phyloP scores from a whole-genome alignment of 768 basidiomycete genomes.

The Hydnum rufescens region DNA sequence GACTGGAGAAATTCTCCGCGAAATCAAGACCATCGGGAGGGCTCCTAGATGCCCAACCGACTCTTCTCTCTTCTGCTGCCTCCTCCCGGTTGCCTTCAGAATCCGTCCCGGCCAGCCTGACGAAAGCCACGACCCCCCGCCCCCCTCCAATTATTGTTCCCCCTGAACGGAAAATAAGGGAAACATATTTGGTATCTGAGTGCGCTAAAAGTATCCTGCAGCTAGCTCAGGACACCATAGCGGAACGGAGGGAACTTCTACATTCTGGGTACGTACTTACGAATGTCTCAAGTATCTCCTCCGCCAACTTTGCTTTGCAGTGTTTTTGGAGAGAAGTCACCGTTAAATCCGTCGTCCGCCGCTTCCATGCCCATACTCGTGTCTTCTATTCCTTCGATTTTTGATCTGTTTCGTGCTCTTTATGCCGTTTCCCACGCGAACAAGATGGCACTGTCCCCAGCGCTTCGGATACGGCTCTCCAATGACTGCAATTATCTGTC shows the following conservation, averaged over 20 bases:
- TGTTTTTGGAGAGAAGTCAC: too few relatives aligned
- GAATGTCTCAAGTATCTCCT: too few relatives aligned
- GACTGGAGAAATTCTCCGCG: constrained; percentile 17
- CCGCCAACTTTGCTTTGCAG: too few relatives aligned
- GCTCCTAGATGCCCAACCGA: neutral
- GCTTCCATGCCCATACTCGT: too few relatives aligned
- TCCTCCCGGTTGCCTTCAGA: neutral
- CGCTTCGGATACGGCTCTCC: constrained; percentile 48
- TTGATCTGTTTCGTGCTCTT: constrained; percentile 66
- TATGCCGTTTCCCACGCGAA: constrained; percentile 42
- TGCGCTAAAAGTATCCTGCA: constrained; percentile 33
- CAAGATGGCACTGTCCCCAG: constrained; percentile 28
- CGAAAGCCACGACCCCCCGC: neutral
- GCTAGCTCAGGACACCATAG: constrained; percentile 39
- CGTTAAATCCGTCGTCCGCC: too few relatives aligned
- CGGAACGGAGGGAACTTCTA: constrained; percentile 52
- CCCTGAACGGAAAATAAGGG: too few relatives aligned
- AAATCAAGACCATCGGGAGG: neutral
- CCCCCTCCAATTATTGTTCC: neutral
- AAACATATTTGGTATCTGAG: constrained; percentile 40
- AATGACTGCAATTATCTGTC: constrained; percentile 62
- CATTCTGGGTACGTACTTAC: too few relatives aligned
- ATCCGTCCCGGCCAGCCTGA: neutral
- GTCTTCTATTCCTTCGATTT: constrained; percentile 39
- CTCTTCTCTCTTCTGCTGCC: neutral